Evolutionary conservation across 257 asterid genomes (phyloP).

Genomic region (Solanum appendiculatum): DNA sequence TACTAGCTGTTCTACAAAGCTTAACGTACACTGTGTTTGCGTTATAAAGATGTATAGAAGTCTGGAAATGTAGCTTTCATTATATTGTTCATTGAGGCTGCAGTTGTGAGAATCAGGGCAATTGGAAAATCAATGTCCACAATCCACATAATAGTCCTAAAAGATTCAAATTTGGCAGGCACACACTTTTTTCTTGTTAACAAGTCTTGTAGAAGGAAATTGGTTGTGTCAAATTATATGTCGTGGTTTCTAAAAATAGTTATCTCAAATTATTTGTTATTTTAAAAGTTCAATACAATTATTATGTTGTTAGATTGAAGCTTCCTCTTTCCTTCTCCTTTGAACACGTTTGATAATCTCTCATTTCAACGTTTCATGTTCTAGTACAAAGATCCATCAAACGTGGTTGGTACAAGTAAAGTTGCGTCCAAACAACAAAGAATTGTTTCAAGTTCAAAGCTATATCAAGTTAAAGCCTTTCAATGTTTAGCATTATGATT

Average conservation of each 20-base stretch:
- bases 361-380: not conserved
- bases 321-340: not conserved
- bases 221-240: not conserved
- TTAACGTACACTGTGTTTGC: not conserved
- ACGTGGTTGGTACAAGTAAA: not conserved
- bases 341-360: not conserved
- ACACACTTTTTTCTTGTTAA: not conserved
- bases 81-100: not conserved
- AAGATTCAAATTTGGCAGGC: not conserved
- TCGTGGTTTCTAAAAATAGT: too few species aligned
- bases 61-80: not conserved
- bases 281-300: not conserved
- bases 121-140: too few species aligned
- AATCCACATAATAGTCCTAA: too few species aligned
- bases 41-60: not conserved
- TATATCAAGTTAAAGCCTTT: not conserved
- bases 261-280: too few species aligned
- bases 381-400: not conserved
- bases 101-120: not conserved
- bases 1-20: not conserved
- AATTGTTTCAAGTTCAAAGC: not conserved
- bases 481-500: not conserved
- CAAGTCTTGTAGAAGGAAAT: not conserved
- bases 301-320: not conserved
- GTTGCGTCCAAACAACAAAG: not conserved